A percentile compares a stretch with the other conserved stretches of the same genome.
Conservation (phyloP, 257 asterid species). For the Solanum sitiens region DNA sequence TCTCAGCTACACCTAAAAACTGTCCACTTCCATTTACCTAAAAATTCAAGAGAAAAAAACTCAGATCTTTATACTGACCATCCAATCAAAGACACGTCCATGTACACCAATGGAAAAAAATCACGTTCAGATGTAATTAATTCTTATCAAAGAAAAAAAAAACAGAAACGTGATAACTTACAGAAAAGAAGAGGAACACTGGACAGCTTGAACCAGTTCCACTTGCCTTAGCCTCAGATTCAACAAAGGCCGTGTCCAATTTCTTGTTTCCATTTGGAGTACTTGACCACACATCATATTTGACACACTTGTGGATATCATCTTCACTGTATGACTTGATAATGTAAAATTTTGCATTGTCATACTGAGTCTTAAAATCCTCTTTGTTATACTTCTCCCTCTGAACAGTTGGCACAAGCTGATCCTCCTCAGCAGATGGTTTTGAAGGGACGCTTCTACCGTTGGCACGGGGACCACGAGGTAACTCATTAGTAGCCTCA, state of each 20-base stretch:
- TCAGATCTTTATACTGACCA: neutral
- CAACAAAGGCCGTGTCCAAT: constrained; percentile 49
- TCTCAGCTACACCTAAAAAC: constrained; percentile 85
- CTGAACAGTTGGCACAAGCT: constrained; percentile 14
- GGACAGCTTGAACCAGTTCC: constrained; percentile 50
- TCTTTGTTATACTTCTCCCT: constrained; percentile 42
- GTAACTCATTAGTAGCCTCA: constrained; percentile 41
- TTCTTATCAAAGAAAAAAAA: neutral
- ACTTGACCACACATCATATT: constrained; percentile 89
- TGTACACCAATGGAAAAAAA: neutral
- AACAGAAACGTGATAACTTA: constrained; percentile 8
- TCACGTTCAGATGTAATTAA: neutral
- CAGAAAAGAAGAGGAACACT: constrained; percentile 70
- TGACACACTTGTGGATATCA: constrained; percentile 68
- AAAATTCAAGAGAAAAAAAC: neutral
- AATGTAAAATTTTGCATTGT: constrained; percentile 58
- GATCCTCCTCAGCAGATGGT: constrained; percentile 30
- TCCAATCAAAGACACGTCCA: neutral
- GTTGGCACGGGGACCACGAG: constrained; percentile 78
- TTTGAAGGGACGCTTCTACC: constrained; percentile 16
- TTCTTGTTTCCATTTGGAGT: constrained; percentile 75
- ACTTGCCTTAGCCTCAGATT: constrained; percentile 31
- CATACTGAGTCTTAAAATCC: constrained; percentile 47
- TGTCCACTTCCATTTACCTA: constrained; percentile 88
- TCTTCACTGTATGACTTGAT: constrained; percentile 87